These are phyloP conservation scores for Adenanthera pavonina DNA, from an alignment of 306 rosid species.

Conservation along the genomic window DNA sequence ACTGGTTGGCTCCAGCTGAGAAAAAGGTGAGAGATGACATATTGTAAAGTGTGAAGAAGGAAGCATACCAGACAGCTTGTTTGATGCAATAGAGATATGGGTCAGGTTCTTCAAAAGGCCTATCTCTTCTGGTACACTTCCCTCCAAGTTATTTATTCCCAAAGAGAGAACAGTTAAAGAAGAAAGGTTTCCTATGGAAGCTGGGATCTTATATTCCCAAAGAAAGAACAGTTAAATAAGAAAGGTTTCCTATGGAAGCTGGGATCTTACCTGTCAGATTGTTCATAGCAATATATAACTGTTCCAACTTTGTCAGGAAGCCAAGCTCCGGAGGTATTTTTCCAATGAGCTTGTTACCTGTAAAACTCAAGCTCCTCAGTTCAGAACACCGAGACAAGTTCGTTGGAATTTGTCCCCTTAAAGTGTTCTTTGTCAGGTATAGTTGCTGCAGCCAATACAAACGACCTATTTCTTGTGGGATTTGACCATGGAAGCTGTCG, in stretches of 20 bases:
- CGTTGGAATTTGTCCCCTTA: constrained; percentile 49
- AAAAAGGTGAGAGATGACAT: constrained; percentile 42
- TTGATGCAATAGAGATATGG: background rate
- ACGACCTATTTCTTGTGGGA: constrained; percentile 47
- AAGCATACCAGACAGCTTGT: constrained; percentile 44
- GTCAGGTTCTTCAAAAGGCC: constrained; percentile 27
- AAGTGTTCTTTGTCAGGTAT: constrained; percentile 34
- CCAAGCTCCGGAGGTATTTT: constrained; percentile 44
- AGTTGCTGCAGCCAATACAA: constrained; percentile 42
- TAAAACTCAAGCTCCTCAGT: constrained; percentile 26
- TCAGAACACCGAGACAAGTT: constrained; percentile 45
- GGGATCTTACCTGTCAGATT: constrained; percentile 52
- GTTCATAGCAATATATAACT: constrained; percentile 1
- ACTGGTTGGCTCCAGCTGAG: background rate
- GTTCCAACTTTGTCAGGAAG: constrained; percentile 30
- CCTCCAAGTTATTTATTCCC: constrained; percentile 31
- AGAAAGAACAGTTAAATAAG: constrained; percentile 26
- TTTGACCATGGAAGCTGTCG: constrained; percentile 42
- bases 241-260: constrained; percentile 47
- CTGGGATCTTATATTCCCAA: constrained; percentile 36
- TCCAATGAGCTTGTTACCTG: constrained; percentile 39
- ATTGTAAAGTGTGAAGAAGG: constrained; percentile 46
- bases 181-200: constrained; percentile 51
- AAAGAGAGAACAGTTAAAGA: constrained; percentile 19
- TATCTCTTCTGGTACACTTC: constrained; percentile 44